Base-by-base conservation (phyloP, 495 filamentous ascomycete genomes). In the Clohesyomyces aquaticus region DNA sequence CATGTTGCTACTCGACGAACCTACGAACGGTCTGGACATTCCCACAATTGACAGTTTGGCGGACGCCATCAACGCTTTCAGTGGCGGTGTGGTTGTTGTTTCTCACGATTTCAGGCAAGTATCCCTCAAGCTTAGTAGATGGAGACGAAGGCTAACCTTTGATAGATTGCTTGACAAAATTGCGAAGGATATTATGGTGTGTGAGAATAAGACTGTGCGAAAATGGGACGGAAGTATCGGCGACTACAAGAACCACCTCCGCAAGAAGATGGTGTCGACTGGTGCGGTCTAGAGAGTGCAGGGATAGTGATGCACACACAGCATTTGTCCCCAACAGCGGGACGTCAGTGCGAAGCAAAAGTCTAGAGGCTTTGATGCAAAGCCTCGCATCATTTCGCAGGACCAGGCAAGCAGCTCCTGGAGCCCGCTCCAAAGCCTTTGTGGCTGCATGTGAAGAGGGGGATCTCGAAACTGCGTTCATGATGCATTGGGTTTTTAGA, bases 11-110 rank as follows among this genome's bases (percentile, higher is more conserved):
- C 83, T 99, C 27, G 94, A 99, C 78, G 94, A 99, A 79, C 95
- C 94, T 73, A 99, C 94, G 63, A 99, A 99, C 84, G 94, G 94
- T 83, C 82, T 99, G 59, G 94, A 99, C 86, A 99, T 99, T 66
- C 94, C 94, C 10, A 98, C 95, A 42, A 99, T 99, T 69, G 94
- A 98, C 79, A 91, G 88, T 77, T 80, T 98, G 78, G 94, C 94
- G 1, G 93, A 99, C 75, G 94, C 94, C 63, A 98, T 98, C 80
- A 96, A 96, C 72, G 87, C 93, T 41, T 99, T 88, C 79, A 90
- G 83, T 70, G 94, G 94, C 73, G 94, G 94, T 86, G 95, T 98
- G 45, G 93, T 98, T 42, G 94, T 98, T 60, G 94, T 98, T 49
- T 93, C 88, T 67, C 94, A 98, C 87, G 94, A 98, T 76, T 98